phyloP scores from a whole-genome alignment of 306 rosid genomes.

The Prunus salicina region DNA sequence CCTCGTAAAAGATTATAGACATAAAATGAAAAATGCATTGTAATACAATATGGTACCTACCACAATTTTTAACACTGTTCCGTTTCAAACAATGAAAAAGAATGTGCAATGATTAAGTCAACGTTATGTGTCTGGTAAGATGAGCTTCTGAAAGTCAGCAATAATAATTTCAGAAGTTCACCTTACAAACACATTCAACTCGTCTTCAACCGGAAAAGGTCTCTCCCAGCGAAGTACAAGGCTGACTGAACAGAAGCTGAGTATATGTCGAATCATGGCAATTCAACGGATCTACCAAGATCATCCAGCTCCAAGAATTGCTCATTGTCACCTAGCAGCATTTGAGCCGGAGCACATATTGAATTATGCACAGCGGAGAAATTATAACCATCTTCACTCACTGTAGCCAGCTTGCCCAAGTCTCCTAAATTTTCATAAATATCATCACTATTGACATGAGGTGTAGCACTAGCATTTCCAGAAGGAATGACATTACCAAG shows the following conservation, averaged over 20 bases:
- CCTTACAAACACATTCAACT: too few relatives aligned
- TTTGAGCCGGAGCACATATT: neutral
- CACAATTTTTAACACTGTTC: neutral
- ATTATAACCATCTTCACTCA: constrained; percentile 9
- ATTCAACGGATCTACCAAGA: constrained; percentile 30
- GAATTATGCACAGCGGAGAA: constrained; percentile 13
- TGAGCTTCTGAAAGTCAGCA: neutral
- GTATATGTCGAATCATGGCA: neutral
- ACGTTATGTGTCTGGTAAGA: neutral
- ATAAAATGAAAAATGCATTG: too few relatives aligned
- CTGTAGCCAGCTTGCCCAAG: constrained; percentile 15
- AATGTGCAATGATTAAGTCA: neutral
- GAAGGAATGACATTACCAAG: neutral
- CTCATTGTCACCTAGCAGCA: neutral
- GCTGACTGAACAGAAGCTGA: neutral
- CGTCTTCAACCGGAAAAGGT: too few relatives aligned
- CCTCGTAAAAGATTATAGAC: too few relatives aligned
- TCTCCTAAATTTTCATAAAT: constrained; percentile 30
- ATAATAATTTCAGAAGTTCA: neutral
- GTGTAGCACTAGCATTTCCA: constrained; percentile 10
- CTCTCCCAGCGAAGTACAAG: neutral
- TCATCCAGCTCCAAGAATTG: constrained; percentile 58
- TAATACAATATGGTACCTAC: neutral
- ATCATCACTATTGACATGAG: constrained; percentile 14
- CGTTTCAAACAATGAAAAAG: neutral